These are phyloP conservation scores for Phytophthora sp. DNA, from an alignment of 352 stramenopile species.

Conservation along the genomic window DNA sequence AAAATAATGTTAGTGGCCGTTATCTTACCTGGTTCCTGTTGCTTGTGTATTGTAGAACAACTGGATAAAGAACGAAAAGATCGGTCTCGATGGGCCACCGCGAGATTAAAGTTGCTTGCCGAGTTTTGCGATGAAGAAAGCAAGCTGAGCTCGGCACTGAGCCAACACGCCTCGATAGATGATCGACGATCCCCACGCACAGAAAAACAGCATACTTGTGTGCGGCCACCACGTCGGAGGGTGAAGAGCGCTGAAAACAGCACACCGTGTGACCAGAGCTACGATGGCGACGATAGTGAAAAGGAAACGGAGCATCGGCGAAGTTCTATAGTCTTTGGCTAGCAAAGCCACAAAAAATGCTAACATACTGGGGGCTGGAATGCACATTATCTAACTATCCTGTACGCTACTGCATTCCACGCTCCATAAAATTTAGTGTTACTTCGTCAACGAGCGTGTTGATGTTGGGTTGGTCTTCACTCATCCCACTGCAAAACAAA, in stretches of 20 bases:
- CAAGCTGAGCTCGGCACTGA: slow-evolving; percentile 56
- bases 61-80: slow-evolving; percentile 68
- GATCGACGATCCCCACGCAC: background rate
- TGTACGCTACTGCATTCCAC: slow-evolving; percentile 13
- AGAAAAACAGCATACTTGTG: background rate
- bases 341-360: slow-evolving; percentile 13
- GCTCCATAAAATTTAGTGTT: slow-evolving; percentile 16
- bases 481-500: slow-evolving; percentile 29
- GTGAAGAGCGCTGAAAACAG: background rate
- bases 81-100: slow-evolving; percentile 68
- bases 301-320: slow-evolving; percentile 21
- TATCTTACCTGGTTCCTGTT: background rate
- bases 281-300: slow-evolving; percentile 15
- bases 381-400: slow-evolving; percentile 19
- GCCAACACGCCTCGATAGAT: slow-evolving; percentile 11
- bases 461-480: slow-evolving; percentile 1
- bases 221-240: slow-evolving; percentile 4
- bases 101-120: slow-evolving; percentile 70
- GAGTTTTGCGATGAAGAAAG: slow-evolving; percentile 86
- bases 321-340: slow-evolving; percentile 49
- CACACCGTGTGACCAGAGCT: slow-evolving; percentile 1
- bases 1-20: no score
- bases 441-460: slow-evolving; percentile 1
- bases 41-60: slow-evolving; percentile 46
- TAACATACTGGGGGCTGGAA: slow-evolving; percentile 8